These are phyloP conservation scores for Microthyrium microscopicum DNA, from an alignment of 2,329 filamentous ascomycete species.

Conservation along the genomic window DNA sequence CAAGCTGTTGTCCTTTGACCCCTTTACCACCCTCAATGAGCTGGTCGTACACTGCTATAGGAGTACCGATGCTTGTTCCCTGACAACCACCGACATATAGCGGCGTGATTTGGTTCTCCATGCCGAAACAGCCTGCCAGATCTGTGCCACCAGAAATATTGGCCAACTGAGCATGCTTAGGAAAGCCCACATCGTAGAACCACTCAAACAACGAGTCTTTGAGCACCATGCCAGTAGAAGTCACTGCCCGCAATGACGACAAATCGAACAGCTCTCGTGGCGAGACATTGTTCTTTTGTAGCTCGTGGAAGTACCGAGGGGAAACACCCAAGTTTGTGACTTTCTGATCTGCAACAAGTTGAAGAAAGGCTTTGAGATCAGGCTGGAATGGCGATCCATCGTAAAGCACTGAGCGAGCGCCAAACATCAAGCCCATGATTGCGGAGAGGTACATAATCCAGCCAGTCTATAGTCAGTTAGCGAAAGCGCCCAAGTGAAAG, in stretches of 20 bases:
- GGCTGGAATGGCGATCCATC: constrained; percentile 70
- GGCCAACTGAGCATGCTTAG: constrained; percentile 44
- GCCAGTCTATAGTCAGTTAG: constrained; percentile 31
- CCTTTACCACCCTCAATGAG: constrained; percentile 25
- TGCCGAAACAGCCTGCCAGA: constrained; percentile 47
- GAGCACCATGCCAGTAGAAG: constrained; percentile 68
- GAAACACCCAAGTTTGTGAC: constrained; percentile 62
- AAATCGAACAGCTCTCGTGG: constrained; percentile 49
- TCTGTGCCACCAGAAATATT: constrained; percentile 71
- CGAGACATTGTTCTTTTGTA: constrained; percentile 45
- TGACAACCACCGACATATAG: constrained; percentile 44
- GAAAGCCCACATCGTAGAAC: constrained; percentile 61
- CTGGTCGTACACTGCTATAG: constrained; percentile 44
- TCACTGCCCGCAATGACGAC: constrained; percentile 42
- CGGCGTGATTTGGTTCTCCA: constrained; percentile 52
- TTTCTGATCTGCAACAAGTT: constrained; percentile 42
- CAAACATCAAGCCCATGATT: constrained; percentile 41
- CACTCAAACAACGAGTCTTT: constrained; percentile 58
- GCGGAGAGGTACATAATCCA: constrained; percentile 78
- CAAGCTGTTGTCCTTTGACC: constrained; percentile 33
- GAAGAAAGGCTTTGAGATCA: constrained; percentile 44
- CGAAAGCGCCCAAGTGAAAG: neutral
- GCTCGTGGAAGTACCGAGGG: constrained; percentile 59
- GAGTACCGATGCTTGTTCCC: constrained; percentile 34
- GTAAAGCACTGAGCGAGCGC: constrained; percentile 52